Evolutionary conservation across 129 eudicot genomes (phyloP).

Genomic region (Erigeron canadensis): DNA sequence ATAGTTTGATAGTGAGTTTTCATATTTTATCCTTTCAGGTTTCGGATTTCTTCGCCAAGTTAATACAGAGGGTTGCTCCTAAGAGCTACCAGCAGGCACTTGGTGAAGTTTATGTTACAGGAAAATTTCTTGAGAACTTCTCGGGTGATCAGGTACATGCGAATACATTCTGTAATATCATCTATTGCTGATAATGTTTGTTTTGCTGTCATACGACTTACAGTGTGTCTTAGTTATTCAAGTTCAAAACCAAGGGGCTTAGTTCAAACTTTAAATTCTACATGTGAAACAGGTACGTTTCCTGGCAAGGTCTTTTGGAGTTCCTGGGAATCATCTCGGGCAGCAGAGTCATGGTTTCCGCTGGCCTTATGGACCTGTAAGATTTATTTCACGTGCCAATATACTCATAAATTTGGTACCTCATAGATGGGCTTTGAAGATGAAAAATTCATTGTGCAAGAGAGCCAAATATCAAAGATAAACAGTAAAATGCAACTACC

Average conservation of each 20-base stretch:
- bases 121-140: slow-evolving; percentile 90
- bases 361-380: slow-evolving; percentile 99
- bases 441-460: neutral
- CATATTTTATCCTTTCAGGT: slow-evolving; percentile 47
- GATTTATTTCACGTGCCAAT: slow-evolving; percentile 20
- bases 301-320: slow-evolving; percentile 91
- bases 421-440: slow-evolving; percentile 9
- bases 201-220: neutral
- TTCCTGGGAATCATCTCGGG: slow-evolving; percentile 99
- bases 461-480: neutral
- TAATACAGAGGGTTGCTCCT: slow-evolving; percentile 94
- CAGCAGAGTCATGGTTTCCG: slow-evolving; percentile 99
- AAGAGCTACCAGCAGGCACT: slow-evolving; percentile 97
- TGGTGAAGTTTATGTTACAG: slow-evolving; percentile 87
- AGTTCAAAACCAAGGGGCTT: too few relatives aligned
- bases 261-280: neutral
- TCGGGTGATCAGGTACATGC: slow-evolving; percentile 84
- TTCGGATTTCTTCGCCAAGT: slow-evolving; percentile 78
- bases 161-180: neutral
- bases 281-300: slow-evolving; percentile 74
- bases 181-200: slow-evolving; percentile 14
- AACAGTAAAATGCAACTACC: neutral
- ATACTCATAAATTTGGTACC: neutral
- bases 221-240: too few relatives aligned
- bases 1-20: slow-evolving; percentile 3